phyloP scores from a whole-genome alignment of 140 eudicot genomes.

The Stevia rebaudiana region DNA sequence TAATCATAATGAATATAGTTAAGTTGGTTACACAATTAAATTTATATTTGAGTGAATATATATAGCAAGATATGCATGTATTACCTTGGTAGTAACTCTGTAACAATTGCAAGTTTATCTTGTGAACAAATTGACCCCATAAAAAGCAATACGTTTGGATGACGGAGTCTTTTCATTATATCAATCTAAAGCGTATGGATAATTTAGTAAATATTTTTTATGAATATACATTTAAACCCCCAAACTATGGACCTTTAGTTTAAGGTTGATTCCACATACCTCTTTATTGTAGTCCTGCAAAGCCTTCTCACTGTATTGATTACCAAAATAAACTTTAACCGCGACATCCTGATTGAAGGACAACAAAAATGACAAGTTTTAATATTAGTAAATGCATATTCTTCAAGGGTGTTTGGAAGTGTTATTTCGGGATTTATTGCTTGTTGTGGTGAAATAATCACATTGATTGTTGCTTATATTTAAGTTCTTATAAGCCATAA shows the following conservation, averaged over 20 bases:
- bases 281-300: conserved; percentile 65
- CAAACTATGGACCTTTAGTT: background rate
- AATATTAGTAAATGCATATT: background rate
- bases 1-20: conserved; percentile 25
- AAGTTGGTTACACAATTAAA: background rate
- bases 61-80: background rate
- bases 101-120: conserved; percentile 80
- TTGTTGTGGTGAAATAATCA: background rate
- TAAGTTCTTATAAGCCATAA: background rate
- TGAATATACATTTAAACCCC: background rate
- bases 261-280: conserved; percentile 31
- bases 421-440: background rate
- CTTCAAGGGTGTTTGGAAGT: background rate
- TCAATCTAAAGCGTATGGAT: conserved; percentile 42
- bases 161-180: conserved; percentile 74
- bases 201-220: background rate
- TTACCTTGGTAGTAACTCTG: conserved; percentile 76
- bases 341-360: conserved; percentile 71
- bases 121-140: conserved; percentile 85
- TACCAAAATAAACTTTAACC: conserved; percentile 63
- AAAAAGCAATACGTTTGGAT: conserved; percentile 84
- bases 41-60: background rate
- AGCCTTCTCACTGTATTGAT: conserved; percentile 57
- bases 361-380: conserved; percentile 1
- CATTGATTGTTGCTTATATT: background rate